These are phyloP conservation scores for Colletotrichum lupini DNA, from an alignment of 2,329 filamentous ascomycete genomes.

Conservation along the genomic window DNA sequence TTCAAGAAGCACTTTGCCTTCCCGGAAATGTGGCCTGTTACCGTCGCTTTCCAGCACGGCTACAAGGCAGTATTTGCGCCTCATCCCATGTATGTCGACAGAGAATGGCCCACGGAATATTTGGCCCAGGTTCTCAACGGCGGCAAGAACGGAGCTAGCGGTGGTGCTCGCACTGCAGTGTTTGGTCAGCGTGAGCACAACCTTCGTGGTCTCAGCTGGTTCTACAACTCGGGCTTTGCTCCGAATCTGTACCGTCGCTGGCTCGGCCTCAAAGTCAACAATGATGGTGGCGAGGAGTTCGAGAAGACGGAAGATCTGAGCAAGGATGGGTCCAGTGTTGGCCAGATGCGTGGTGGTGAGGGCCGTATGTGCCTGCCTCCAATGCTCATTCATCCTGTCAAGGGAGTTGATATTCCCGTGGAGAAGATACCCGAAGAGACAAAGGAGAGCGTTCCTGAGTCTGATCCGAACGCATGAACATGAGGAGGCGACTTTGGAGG, in stretches of 20 bases:
- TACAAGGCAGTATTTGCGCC: slow-evolving; percentile 93
- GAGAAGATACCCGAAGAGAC: slow-evolving; percentile 64
- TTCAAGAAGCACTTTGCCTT: slow-evolving; percentile 90
- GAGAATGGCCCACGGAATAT: slow-evolving; percentile 84
- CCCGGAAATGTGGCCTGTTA: slow-evolving; percentile 96
- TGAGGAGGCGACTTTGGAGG: neutral
- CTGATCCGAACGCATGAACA: slow-evolving; percentile 59
- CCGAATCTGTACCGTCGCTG: slow-evolving; percentile 85
- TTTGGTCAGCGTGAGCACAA: slow-evolving; percentile 92
- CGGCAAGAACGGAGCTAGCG: slow-evolving; percentile 78
- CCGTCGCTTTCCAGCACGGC: slow-evolving; percentile 88
- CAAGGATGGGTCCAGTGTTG: slow-evolving; percentile 60
- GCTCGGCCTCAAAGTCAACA: slow-evolving; percentile 84
- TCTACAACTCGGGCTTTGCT: slow-evolving; percentile 87
- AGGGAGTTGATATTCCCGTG: slow-evolving; percentile 76
- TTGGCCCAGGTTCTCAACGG: slow-evolving; percentile 84
- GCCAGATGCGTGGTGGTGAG: slow-evolving; percentile 73
- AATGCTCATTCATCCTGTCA: slow-evolving; percentile 90
- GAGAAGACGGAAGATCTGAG: slow-evolving; percentile 69
- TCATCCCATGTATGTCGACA: slow-evolving; percentile 88
- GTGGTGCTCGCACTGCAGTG: slow-evolving; percentile 77
- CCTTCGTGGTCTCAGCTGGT: slow-evolving; percentile 88
- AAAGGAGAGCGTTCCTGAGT: slow-evolving; percentile 54
- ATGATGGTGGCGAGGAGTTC: slow-evolving; percentile 81
- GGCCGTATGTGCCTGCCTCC: slow-evolving; percentile 92